Evolutionary conservation across 2,329 filamentous ascomycete genomes (phyloP), one percentile per base, ranked within the genome.

Genomic region (Shiraia sp.): DNA sequence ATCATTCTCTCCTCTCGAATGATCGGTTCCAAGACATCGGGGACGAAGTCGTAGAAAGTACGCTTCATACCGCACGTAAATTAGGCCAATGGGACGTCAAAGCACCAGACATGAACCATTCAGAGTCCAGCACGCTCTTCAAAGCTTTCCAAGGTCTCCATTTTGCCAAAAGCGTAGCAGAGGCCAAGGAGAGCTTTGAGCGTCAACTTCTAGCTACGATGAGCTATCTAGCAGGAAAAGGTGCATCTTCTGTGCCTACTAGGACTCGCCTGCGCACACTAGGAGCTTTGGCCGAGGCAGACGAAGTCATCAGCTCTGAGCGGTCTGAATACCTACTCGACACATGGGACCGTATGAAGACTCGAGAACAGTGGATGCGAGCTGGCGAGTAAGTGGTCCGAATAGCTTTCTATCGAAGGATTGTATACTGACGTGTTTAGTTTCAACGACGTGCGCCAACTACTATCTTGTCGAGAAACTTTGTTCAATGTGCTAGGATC

Each of bases 41-140:
- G 3, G 75, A 79, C 2, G 71, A 78, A 6, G 82, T 81, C 1
- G 74, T 87, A 6, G 85, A 90, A 32, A 86, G 80, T 47, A 89
- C 89, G 38, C 86, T 95, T 50, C 80, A 83, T 38, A 89, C 88
- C 5, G 90, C 91, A 14, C 81, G 88, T 45, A 87, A 86, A 51
- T 75, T 97, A 12, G 90, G 93, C 54, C 86, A 92, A 59, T 99
- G 93, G 93, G 91, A 96, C 63, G 78, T 97, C 14, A 87, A 88
- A 10, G 83, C 85, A 0, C 88, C 90, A 1, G 74, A 78, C 6
- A 72, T 77, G 2, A 80, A 79, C 34, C 74, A 78, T 10, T 85
- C 81, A 22, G 81, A 86, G 40, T 77, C 85, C 1, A 83, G 86
- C 3, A 85, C 82, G 1, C 74, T 92, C 1, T 96, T 95, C 71